These are phyloP conservation scores for Conoideocrella luteorostrata DNA, from an alignment of 2,329 filamentous ascomycete genomes.

Conservation along the genomic window DNA sequence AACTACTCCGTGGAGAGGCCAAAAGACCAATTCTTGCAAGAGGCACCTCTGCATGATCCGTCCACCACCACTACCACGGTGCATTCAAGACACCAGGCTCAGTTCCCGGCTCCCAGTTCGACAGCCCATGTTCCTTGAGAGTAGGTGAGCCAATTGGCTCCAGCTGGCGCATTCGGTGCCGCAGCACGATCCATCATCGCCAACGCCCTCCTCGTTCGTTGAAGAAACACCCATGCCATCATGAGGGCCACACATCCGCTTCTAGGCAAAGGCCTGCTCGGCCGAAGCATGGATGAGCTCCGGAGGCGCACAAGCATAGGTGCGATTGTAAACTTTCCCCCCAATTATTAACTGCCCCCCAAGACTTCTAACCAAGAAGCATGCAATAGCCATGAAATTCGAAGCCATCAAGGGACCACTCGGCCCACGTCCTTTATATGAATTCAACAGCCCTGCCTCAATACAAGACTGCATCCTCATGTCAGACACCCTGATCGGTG, in stretches of 20 bases:
- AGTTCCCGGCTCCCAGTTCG: too few relatives aligned
- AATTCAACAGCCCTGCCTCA: conserved; percentile 48
- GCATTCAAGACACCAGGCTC: too few relatives aligned
- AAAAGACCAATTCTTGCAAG: too few relatives aligned
- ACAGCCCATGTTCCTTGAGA: conserved; percentile 19
- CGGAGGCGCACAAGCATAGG: conserved; percentile 50
- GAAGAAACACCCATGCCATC: conserved; percentile 11
- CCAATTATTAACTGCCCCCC: not conserved
- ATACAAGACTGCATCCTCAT: conserved; percentile 63
- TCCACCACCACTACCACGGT: too few relatives aligned
- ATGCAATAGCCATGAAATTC: conserved; percentile 53
- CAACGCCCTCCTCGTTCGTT: not conserved
- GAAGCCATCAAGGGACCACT: conserved; percentile 62
- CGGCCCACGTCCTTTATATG: conserved; percentile 57
- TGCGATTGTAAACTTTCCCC: conserved; percentile 20
- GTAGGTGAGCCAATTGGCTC: conserved; percentile 24
- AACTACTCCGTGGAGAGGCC: too few relatives aligned
- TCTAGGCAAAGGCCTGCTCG: conserved; percentile 48
- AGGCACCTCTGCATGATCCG: too few relatives aligned
- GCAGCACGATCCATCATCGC: not conserved
- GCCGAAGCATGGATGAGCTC: conserved; percentile 54
- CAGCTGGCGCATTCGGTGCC: conserved; percentile 1
- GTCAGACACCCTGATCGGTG: conserved; percentile 81
- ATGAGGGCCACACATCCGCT: conserved; percentile 43
- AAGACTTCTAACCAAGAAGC: not conserved